Percentiles rank a stretch among this genome's conserved stretches.
These are phyloP conservation scores for Verbena officinalis DNA, from an alignment of 257 asterid genomes.

Conservation along the genomic window DNA sequence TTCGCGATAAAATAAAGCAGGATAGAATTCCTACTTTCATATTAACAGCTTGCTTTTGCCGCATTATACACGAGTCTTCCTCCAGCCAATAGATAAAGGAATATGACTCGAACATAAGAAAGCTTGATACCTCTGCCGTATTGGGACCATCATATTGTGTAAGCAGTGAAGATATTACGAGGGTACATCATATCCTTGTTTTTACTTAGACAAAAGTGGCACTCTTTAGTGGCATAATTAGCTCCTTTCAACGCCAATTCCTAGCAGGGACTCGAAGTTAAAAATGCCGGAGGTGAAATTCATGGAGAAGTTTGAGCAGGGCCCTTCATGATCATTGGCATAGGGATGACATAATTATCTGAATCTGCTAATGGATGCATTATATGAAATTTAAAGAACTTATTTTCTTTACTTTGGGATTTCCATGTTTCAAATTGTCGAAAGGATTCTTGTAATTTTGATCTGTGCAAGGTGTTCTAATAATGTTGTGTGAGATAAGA, in stretches of 20 bases:
- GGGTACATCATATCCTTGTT: neutral
- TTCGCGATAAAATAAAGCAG: neutral
- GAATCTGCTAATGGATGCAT: neutral
- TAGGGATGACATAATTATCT: neutral
- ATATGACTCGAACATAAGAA: neutral
- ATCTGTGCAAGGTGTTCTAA: neutral
- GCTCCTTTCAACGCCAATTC: neutral
- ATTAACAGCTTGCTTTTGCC: constrained; percentile 1
- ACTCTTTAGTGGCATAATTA: neutral
- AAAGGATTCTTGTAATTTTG: neutral
- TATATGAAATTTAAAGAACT: neutral
- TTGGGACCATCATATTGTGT: neutral
- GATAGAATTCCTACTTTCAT: neutral
- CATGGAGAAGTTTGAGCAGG: neutral
- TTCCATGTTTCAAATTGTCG: neutral
- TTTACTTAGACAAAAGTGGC: neutral
- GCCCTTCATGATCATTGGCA: constrained; percentile 15
- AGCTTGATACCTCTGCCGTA: neutral
- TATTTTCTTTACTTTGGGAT: neutral
- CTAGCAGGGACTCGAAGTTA: neutral
- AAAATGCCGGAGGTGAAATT: constrained; percentile 2
- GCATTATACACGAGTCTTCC: neutral
- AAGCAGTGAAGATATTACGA: neutral
- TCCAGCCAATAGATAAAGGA: neutral
- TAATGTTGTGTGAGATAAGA: neutral